A percentile compares a stretch with the other conserved stretches of the same genome.
These are phyloP conservation scores for Aspergillus sparsus DNA, from an alignment of 495 filamentous ascomycete genomes.

Conservation along the genomic window DNA sequence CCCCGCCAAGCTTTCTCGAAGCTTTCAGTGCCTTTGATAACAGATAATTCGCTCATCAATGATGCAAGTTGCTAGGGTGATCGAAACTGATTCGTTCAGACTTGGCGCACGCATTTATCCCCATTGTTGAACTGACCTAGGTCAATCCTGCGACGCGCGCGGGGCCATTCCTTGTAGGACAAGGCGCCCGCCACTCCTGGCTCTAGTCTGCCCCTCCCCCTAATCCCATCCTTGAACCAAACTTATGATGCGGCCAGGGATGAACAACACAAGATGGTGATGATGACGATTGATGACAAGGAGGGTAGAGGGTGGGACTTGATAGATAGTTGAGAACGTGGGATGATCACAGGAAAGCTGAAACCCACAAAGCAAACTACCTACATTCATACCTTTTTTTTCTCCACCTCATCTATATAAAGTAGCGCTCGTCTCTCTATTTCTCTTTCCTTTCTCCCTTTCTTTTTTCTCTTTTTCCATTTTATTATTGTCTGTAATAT, in stretches of 20 bases:
- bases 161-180: conserved; percentile 8
- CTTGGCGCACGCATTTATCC: not conserved
- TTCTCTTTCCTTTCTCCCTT: not conserved
- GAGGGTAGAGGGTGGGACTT: conserved; percentile 3
- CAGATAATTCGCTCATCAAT: conserved; percentile 18
- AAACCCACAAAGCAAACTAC: not conserved
- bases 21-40: conserved; percentile 19
- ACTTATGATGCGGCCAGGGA: conserved; percentile 16
- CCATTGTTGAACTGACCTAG: conserved; percentile 5
- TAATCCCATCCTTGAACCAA: conserved; percentile 9
- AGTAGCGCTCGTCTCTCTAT: not conserved
- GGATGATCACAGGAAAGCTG: not conserved
- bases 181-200: conserved; percentile 5
- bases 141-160: conserved; percentile 12
- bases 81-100: conserved; percentile 4
- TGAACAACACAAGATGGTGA: conserved; percentile 10
- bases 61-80: not conserved
- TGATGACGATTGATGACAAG: conserved; percentile 4
- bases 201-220: conserved; percentile 8
- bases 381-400: not conserved
- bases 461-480: conserved; percentile 5
- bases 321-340: not conserved
- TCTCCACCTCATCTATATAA: not conserved
- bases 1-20: conserved; percentile 30
- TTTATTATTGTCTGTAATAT: not conserved